Evolutionary conservation across 306 rosid genomes (phyloP), one percentile per base, ranked within the genome.

Genomic region (Quercus bicolor): DNA sequence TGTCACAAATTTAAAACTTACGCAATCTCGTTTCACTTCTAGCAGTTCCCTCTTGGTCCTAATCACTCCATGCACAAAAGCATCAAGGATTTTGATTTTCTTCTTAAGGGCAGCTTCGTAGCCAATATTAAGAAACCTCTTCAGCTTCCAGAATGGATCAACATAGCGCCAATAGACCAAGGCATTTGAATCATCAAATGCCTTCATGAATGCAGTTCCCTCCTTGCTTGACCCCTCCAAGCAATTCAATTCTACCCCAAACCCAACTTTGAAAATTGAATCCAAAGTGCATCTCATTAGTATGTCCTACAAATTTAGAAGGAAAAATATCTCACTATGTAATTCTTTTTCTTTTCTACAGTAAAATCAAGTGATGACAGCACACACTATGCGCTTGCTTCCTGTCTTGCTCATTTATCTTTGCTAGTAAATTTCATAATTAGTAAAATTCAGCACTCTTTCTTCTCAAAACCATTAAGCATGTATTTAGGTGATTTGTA

Each of bases 241-340:
- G 87, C 93, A 91, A 70, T 91, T 86, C 83, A 91, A 72, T n/a
- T 93, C 94, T n/a, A 89, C 86, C 72, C 98, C 98, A 77, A 93
- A 93, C 66, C 94, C 97, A 76, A 93, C 98, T 84, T 91, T 86
- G 92, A 91, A 88, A 78, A 91, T 93, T 21, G 98, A 89, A 52
- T 93, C 94, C 83, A 93, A 73, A 33, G 94, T 76, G 83, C 86
- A 81, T 77, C 91, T 82, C 94, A 91, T 93, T 43, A 88, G 79
- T 20, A 88, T 28, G 60, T 91, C 93, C 98, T 93, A 55, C 24
- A 9, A 55, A 28, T 31, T 56, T 4, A 74, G 23, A 20, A 64
- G 51, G 75, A 59, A 51, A 13, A 1, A 77, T 3, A 54, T 29
- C 53, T 9, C 15, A 45, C 53, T 45, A 11, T 45, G 15, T 45